phyloP scores from a whole-genome alignment of 805 yeast genomes.

The Saccharomycopsis sp. region DNA sequence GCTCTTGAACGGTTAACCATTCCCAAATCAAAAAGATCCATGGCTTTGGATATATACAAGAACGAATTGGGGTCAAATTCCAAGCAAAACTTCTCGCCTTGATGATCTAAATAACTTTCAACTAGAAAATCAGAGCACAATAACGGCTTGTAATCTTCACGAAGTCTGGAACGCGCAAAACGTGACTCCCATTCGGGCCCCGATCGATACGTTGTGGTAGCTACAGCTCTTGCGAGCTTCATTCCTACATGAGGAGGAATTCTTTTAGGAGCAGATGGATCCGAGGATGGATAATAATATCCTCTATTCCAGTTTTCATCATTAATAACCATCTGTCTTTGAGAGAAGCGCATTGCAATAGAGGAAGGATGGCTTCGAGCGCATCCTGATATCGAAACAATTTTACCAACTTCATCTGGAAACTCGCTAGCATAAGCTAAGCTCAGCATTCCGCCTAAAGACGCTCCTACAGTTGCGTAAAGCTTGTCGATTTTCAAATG shows the following conservation, averaged over 20 bases:
- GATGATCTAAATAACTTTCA: constrained; percentile 90
- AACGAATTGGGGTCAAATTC: constrained; percentile 90
- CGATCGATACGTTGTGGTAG: constrained; percentile 88
- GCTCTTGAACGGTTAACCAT: constrained; percentile 40
- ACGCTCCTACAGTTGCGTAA: constrained; percentile 80
- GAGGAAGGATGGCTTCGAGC: constrained; percentile 93
- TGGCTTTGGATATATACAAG: constrained; percentile 82
- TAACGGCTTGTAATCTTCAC: constrained; percentile 73
- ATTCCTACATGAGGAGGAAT: constrained; percentile 92
- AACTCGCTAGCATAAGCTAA: constrained; percentile 82
- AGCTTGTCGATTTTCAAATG: constrained; percentile 58
- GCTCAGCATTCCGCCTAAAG: constrained; percentile 99
- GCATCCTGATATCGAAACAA: constrained; percentile 84
- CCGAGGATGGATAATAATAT: constrained; percentile 55
- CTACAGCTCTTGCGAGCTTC: constrained; percentile 90
- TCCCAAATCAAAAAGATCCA: constrained; percentile 89
- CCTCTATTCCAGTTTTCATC: constrained; percentile 96
- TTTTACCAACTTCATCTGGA: constrained; percentile 64
- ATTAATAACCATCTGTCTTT: constrained; percentile 87
- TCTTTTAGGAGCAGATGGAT: constrained; percentile 25
- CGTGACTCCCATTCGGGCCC: constrained; percentile 97
- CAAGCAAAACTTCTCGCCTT: constrained; percentile 87
- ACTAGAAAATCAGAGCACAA: constrained; percentile 89
- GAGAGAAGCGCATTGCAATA: constrained; percentile 88
- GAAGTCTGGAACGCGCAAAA: constrained; percentile 83